A percentile compares a stretch with the other conserved stretches of the same genome.
Conservation (phyloP, 805 yeast species). For the Candida glaebosa region DNA sequence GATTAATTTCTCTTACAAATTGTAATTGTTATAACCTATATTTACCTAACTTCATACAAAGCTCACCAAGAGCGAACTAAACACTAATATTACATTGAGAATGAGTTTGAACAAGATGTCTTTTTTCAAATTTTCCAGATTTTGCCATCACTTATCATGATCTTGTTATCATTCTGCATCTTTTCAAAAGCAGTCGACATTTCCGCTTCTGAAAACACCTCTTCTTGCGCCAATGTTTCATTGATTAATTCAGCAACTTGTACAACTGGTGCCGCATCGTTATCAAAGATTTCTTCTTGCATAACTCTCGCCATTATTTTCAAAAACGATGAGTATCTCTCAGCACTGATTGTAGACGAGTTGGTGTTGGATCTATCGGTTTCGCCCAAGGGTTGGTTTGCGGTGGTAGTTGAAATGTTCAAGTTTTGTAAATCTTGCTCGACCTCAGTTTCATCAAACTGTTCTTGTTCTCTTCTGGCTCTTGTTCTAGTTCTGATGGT, state of each 20-base stretch:
- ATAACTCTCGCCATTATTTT: conserved; percentile 28
- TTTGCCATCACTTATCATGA: conserved; percentile 37
- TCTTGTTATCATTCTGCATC: conserved; percentile 34
- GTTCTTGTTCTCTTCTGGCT: conserved; percentile 9
- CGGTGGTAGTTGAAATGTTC: conserved; percentile 22
- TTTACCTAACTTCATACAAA: background rate
- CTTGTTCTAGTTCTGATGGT: conserved; percentile 17
- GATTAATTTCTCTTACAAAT: background rate
- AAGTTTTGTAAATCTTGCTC: conserved; percentile 26
- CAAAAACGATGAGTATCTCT: conserved; percentile 29
- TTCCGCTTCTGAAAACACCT: conserved; percentile 28
- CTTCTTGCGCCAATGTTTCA: conserved; percentile 37
- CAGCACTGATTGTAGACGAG: conserved; percentile 24
- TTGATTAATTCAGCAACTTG: conserved; percentile 30
- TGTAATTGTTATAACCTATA: background rate
- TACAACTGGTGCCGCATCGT: conserved; percentile 30
- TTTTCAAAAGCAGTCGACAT: conserved; percentile 26
- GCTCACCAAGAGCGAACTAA: background rate
- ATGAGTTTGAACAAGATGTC: too few species aligned
- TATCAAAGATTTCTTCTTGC: conserved; percentile 30
- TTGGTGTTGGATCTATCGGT: conserved; percentile 17
- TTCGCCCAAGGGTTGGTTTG: conserved; percentile 24
- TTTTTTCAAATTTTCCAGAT: conserved; percentile 30
- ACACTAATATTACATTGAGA: background rate
- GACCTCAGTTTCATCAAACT: conserved; percentile 14